Conservation (phyloP, 2,329 filamentous ascomycete species). For the Orbilia ellipsospora region DNA sequence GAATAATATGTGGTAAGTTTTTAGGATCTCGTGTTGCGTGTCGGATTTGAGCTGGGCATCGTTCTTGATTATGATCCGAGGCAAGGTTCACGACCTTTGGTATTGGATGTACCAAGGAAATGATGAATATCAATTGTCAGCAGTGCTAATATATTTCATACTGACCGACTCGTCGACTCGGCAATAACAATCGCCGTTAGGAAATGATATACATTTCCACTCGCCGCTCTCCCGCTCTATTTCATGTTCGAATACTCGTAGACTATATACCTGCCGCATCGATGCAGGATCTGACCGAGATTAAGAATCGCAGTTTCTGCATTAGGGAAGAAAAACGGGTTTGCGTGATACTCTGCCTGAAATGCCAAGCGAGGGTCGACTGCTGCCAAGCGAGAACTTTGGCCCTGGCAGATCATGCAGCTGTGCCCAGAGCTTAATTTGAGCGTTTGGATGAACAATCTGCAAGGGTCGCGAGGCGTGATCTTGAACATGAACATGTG, state of each 20-base stretch:
- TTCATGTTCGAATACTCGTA: background rate
- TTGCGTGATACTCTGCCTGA: conserved; percentile 56
- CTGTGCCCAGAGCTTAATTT: conserved; percentile 24
- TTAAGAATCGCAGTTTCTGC: conserved; percentile 53
- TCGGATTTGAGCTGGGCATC: too few relatives aligned
- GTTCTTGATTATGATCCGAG: too few relatives aligned
- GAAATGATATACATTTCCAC: conserved; percentile 28
- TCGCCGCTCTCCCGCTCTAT: conserved; percentile 48
- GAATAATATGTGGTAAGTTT: conserved; percentile 19
- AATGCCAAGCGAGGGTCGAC: conserved; percentile 49
- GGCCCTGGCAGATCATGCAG: conserved; percentile 35
- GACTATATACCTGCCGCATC: conserved; percentile 50
- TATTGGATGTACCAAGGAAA: background rate
- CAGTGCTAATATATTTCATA: too few relatives aligned
- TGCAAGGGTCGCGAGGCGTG: conserved; percentile 3
- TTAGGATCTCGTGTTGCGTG: conserved; percentile 22
- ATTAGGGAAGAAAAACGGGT: conserved; percentile 55
- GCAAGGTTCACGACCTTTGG: conserved; percentile 7
- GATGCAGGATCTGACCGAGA: conserved; percentile 50
- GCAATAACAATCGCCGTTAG: conserved; percentile 13
- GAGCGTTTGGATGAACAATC: conserved; percentile 34
- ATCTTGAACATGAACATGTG: conserved; percentile 45
- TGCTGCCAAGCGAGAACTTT: background rate
- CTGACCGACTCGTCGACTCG: background rate
- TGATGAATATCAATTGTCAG: background rate